These are phyloP conservation scores for Rutstroemia sp. DNA, from an alignment of 2,329 filamentous ascomycete genomes.

Conservation along the genomic window DNA sequence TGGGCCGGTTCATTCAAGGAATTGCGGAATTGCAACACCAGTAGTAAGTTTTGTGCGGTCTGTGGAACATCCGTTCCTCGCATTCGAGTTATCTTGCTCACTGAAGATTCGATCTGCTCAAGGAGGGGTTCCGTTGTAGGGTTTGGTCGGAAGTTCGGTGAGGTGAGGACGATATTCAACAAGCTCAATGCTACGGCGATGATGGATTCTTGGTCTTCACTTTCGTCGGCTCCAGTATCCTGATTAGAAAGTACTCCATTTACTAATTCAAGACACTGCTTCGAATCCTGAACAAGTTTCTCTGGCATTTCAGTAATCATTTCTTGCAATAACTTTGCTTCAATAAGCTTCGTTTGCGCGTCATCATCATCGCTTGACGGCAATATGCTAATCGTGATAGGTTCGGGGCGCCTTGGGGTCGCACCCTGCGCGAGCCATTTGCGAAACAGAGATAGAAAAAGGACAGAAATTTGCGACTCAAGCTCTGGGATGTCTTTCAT, in stretches of 20 bases:
- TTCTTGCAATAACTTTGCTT: constrained; percentile 56
- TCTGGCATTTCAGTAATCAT: constrained; percentile 57
- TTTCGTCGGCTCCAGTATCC: constrained; percentile 27
- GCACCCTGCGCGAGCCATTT: constrained; percentile 43
- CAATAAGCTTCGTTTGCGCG: constrained; percentile 42
- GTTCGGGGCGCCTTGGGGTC: background rate
- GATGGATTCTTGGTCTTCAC: constrained; percentile 39
- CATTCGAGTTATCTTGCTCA: constrained; percentile 36
- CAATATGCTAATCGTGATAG: constrained; percentile 27
- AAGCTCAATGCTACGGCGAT: constrained; percentile 50
- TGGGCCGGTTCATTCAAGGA: constrained; percentile 38
- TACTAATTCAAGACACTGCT: constrained; percentile 57
- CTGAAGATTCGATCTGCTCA: too few species aligned
- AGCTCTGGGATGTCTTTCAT: constrained; percentile 35
- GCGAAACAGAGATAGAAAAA: constrained; percentile 53
- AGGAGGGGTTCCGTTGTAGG: constrained; percentile 35
- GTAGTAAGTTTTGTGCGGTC: constrained; percentile 48
- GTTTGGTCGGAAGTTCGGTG: constrained; percentile 46
- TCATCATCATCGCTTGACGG: constrained; percentile 32
- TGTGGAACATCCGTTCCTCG: constrained; percentile 34
- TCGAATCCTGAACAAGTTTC: constrained; percentile 55
- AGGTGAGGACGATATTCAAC: constrained; percentile 52
- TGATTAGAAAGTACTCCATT: constrained; percentile 45
- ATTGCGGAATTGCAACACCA: constrained; percentile 49
- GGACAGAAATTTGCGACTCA: constrained; percentile 41